Conservation (phyloP, 2,329 filamentous ascomycete species). For the Fusarium kyushuense region DNA sequence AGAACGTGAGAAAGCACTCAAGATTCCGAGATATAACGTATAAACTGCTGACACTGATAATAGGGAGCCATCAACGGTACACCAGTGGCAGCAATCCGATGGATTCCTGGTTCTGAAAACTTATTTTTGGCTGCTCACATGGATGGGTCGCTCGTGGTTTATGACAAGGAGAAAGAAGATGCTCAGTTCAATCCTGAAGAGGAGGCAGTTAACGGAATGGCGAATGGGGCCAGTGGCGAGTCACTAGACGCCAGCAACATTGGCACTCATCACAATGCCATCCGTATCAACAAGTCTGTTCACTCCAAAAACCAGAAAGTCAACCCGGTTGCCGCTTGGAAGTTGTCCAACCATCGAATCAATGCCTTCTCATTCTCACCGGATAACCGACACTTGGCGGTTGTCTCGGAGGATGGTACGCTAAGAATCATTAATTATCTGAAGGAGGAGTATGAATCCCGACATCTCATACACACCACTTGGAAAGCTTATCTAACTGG, state of each 20-base stretch:
- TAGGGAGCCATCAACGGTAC: constrained; percentile 90
- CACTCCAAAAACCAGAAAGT: constrained; percentile 93
- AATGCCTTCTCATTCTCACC: constrained; percentile 95
- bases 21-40: background rate
- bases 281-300: constrained; percentile 89
- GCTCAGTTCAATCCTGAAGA: constrained; percentile 80
- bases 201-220: constrained; percentile 62
- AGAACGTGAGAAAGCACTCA: constrained; percentile 73
- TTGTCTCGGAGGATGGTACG: constrained; percentile 91
- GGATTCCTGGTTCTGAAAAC: constrained; percentile 94
- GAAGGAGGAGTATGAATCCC: constrained; percentile 79
- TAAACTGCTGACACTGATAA: constrained; percentile 22
- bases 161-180: constrained; percentile 98
- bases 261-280: constrained; percentile 56
- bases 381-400: constrained; percentile 85
- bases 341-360: constrained; percentile 88
- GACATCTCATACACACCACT: background rate
- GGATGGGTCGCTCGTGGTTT: constrained; percentile 91
- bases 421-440: constrained; percentile 92
- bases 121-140: constrained; percentile 92
- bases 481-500: constrained; percentile 11
- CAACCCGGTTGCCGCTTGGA: constrained; percentile 94
- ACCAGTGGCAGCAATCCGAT: constrained; percentile 87
- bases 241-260: constrained; percentile 53
- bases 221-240: constrained; percentile 58